A percentile compares a stretch with the other conserved stretches of the same genome.
These are phyloP conservation scores for Podospora fimiseda DNA, from an alignment of 495 filamentous ascomycete species.

Conservation along the genomic window DNA sequence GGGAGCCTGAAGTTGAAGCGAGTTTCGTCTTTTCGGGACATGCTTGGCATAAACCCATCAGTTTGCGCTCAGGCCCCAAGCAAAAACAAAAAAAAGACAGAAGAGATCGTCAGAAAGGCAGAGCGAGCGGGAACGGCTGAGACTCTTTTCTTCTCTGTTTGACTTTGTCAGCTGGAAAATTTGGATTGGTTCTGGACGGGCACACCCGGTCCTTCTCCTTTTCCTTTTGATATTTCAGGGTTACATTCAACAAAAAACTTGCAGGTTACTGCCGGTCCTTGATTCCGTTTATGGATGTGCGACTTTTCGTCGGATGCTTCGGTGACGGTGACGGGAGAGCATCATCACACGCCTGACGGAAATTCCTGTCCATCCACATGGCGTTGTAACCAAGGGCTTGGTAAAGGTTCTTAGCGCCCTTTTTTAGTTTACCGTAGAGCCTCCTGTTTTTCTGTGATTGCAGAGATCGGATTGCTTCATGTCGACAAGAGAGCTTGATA, in stretches of 20 bases:
- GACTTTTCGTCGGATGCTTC: neutral
- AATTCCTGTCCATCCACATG: slow-evolving; percentile 7
- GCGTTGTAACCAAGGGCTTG: slow-evolving; percentile 11
- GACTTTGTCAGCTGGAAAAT: neutral
- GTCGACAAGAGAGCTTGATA: neutral
- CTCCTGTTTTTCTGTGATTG: neutral
- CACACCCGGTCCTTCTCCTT: neutral
- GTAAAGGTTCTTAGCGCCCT: slow-evolving; percentile 3
- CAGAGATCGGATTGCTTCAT: neutral
- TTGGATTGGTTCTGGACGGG: neutral
- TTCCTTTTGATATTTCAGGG: neutral
- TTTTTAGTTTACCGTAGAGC: slow-evolving; percentile 1
- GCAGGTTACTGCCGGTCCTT: neutral
- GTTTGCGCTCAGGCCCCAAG: slow-evolving; percentile 2
- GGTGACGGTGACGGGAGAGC: neutral
- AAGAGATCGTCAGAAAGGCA: neutral
- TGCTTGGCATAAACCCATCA: too few relatives aligned
- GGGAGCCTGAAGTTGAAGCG: slow-evolving; percentile 5
- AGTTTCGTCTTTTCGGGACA: neutral
- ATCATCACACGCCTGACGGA: too few relatives aligned
- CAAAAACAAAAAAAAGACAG: too few relatives aligned
- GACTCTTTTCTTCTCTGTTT: neutral
- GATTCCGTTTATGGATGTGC: too few relatives aligned
- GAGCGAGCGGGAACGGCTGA: slow-evolving; percentile 2
- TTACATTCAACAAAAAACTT: neutral